phyloP scores from a whole-genome alignment of 192 early-diverging fungal species.

The Haplosporangium gracile region DNA sequence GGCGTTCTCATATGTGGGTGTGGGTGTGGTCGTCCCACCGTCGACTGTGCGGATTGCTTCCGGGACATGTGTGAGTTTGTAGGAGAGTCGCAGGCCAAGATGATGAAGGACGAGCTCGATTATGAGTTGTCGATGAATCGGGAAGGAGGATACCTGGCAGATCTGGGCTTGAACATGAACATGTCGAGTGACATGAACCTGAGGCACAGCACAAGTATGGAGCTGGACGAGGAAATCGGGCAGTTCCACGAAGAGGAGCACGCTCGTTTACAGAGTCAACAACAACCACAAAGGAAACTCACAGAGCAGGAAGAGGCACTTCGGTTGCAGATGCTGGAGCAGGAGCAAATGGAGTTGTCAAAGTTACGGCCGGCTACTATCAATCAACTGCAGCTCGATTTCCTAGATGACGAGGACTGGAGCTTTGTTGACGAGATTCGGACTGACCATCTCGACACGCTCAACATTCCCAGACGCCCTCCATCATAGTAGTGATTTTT shows the following conservation, averaged over 20 bases:
- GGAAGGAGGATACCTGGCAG: slow-evolving; percentile 25
- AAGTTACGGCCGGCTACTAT: slow-evolving; percentile 28
- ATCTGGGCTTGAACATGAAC: slow-evolving; percentile 33
- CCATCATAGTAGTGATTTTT: too few species aligned
- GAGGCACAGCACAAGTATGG: slow-evolving; percentile 13
- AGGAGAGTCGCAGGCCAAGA: slow-evolving; percentile 44
- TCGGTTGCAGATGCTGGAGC: slow-evolving; percentile 36
- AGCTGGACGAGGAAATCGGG: neutral
- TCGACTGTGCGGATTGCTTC: slow-evolving; percentile 52
- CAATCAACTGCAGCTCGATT: slow-evolving; percentile 44
- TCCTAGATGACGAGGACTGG: slow-evolving; percentile 51
- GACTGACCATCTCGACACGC: slow-evolving; percentile 6
- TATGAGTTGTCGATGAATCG: slow-evolving; percentile 37
- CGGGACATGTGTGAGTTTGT: slow-evolving; percentile 51
- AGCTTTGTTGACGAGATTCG: slow-evolving; percentile 55
- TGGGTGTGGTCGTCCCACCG: slow-evolving; percentile 49
- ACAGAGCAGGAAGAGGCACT: slow-evolving; percentile 30
- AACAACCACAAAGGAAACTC: neutral
- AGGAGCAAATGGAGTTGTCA: slow-evolving; percentile 47
- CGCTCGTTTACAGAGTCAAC: neutral
- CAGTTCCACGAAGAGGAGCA: neutral
- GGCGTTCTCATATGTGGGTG: slow-evolving; percentile 49
- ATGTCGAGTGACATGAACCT: slow-evolving; percentile 32
- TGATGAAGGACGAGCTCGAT: slow-evolving; percentile 48
- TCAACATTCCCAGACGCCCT: neutral